phyloP scores from a whole-genome alignment of 768 basidiomycete species.

The Tephrocybe sp. region DNA sequence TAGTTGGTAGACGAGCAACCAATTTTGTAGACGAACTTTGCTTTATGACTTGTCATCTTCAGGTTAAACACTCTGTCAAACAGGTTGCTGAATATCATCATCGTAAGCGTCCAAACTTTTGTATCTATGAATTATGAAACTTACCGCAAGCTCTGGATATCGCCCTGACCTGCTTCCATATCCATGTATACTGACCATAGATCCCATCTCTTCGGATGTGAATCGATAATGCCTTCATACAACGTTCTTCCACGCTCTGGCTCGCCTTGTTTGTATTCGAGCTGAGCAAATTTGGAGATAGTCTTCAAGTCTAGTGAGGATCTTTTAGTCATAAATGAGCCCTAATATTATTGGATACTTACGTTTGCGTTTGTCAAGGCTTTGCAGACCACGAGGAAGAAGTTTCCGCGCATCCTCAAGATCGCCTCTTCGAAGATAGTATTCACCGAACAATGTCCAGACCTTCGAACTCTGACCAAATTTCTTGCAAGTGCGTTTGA shows the following conservation, averaged over 20 bases:
- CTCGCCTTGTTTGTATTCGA: constrained; percentile 94
- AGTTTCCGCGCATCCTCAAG: constrained; percentile 82
- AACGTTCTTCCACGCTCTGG: constrained; percentile 93
- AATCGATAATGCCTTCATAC: constrained; percentile 95
- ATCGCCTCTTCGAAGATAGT: constrained; percentile 70
- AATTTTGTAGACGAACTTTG: constrained; percentile 64
- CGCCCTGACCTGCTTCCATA: constrained; percentile 81
- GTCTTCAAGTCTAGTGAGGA: constrained; percentile 79
- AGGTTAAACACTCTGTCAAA: constrained; percentile 79
- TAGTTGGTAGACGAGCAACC: not conserved
- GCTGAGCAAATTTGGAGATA: constrained; percentile 89
- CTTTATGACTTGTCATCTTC: constrained; percentile 94
- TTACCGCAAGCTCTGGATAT: constrained; percentile 78
- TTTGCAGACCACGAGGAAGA: constrained; percentile 84
- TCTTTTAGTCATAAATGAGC: not conserved
- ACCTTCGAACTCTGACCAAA: constrained; percentile 91
- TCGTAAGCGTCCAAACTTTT: not conserved
- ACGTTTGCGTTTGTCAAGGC: constrained; percentile 94
- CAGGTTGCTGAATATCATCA: constrained; percentile 53
- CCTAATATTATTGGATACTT: constrained; percentile 26
- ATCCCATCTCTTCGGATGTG: constrained; percentile 93
- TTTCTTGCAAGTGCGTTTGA: constrained; percentile 87
- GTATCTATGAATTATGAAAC: constrained; percentile 13
- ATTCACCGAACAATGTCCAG: constrained; percentile 88
- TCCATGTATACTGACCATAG: constrained; percentile 97